Conservation (phyloP, 345 rosid species). For the Eucalyptus sp. region DNA sequence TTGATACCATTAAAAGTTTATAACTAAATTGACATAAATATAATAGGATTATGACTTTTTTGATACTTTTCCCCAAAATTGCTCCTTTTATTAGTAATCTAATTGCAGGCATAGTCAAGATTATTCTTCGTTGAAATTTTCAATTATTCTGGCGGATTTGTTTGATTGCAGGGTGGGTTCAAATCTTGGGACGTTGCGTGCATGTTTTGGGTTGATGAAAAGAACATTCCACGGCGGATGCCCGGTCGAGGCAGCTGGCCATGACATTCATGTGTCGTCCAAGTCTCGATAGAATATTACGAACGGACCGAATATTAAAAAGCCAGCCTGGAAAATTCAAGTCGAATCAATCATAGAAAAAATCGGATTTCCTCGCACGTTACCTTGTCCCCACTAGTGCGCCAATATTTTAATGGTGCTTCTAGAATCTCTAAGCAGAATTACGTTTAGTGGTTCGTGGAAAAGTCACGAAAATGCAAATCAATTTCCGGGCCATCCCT, state of each 20-base stretch:
- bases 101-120: background rate
- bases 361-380: background rate
- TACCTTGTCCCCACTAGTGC: background rate
- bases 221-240: background rate
- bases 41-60: no score
- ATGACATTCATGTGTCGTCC: background rate
- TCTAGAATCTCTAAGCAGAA: background rate
- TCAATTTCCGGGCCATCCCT: background rate
- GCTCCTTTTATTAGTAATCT: background rate
- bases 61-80: rapidly evolving
- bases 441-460: background rate
- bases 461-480: background rate
- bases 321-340: background rate
- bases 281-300: background rate
- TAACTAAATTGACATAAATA: no score
- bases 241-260: background rate
- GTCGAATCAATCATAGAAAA: background rate
- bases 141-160: background rate
- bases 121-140: background rate
- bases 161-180: background rate
- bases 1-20: no score
- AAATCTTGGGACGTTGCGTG: background rate
- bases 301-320: background rate
- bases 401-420: background rate
- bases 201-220: background rate